Evolutionary conservation across 345 rosid species (phyloP), one percentile per base, ranked within the genome.

Genomic region (Erysimum cheiranthoides): DNA sequence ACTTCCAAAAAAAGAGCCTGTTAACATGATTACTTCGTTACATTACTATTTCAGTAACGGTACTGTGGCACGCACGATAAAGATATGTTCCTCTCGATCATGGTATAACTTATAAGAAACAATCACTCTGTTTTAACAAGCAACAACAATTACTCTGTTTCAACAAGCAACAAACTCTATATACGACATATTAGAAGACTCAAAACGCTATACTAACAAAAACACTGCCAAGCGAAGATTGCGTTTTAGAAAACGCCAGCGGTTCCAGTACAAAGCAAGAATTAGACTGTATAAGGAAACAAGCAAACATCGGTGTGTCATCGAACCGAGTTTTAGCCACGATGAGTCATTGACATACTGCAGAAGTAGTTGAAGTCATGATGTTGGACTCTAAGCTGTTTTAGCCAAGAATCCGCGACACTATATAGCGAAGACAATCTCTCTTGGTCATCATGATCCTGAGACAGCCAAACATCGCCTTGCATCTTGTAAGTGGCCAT

Each of bases 401-500:
- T 95, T 46, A 95, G 87, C 99, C 99, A 95, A 6, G 99, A 95
- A 84, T 95, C 96, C 0, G 99, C 98, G 76, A 95, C 97, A 21
- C 99, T 86, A 56, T 82, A 79, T 35, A 95, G 94, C 10, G 99
- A 95, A 61, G 42, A 72, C 30, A 95, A 79, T 84, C 89, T 84
- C 21, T 89, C 99, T 52, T 88, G 97, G 83, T 86, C 97, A 84
- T 80, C 73, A 1, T 92, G 81, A 28, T 94, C 88, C 51, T 92
- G 87, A 1, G 92, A 85, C 35, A 87, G 81, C 99, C 99, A 95
- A 46, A 95, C 87, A 49, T 83, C 81, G 38, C 98, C 98, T 75
- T 92, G 98, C 97, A 95, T 90, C 86, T 95, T 95, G 87, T 95
- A 87, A 69, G 94, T 95, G 57, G 97, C 98, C 84, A 95, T 61